Conservation (phyloP, 2,329 filamentous ascomycete species). For the Remersonia thermophila region DNA sequence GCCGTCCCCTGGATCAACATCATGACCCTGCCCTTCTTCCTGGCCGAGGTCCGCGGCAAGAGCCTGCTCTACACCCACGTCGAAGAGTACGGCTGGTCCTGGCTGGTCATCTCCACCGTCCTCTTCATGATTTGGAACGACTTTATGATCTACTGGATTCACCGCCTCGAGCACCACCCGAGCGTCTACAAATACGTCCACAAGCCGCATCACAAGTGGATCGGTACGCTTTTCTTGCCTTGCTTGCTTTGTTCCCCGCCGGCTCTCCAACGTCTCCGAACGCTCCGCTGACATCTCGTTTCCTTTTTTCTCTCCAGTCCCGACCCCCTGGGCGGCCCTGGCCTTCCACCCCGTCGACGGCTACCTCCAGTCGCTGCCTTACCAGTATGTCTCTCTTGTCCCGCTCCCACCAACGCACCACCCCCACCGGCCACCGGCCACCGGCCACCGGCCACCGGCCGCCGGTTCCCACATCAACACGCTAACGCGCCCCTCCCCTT, state of each 20-base stretch:
- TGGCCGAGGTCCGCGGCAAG: slow-evolving; percentile 35
- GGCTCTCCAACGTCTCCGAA: background rate
- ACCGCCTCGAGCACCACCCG: slow-evolving; percentile 33
- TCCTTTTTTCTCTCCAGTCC: too few species aligned
- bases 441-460: too few species aligned
- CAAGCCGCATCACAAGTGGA: slow-evolving; percentile 39
- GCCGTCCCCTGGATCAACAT: slow-evolving; percentile 34
- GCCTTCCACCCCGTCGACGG: slow-evolving; percentile 36
- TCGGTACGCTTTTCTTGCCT: slow-evolving; percentile 26
- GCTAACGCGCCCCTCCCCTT: background rate
- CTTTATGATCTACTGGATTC: slow-evolving; percentile 35
- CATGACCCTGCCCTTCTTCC: slow-evolving; percentile 33
- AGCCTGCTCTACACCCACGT: slow-evolving; percentile 29
- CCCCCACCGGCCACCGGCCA: too few species aligned
- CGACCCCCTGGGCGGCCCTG: slow-evolving; percentile 34
- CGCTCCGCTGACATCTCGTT: background rate
- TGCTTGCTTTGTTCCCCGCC: too few species aligned
- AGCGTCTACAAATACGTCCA: slow-evolving; percentile 34
- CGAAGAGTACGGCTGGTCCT: slow-evolving; percentile 28
- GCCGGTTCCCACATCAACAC: too few species aligned
- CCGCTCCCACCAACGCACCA: background rate
- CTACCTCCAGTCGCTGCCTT: slow-evolving; percentile 33
- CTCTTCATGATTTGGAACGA: slow-evolving; percentile 36
- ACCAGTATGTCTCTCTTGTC: slow-evolving; percentile 27
- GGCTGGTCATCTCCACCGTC: slow-evolving; percentile 26